phyloP scores from a whole-genome alignment of 805 yeast genomes.

The Blastobotrys terrestris region DNA sequence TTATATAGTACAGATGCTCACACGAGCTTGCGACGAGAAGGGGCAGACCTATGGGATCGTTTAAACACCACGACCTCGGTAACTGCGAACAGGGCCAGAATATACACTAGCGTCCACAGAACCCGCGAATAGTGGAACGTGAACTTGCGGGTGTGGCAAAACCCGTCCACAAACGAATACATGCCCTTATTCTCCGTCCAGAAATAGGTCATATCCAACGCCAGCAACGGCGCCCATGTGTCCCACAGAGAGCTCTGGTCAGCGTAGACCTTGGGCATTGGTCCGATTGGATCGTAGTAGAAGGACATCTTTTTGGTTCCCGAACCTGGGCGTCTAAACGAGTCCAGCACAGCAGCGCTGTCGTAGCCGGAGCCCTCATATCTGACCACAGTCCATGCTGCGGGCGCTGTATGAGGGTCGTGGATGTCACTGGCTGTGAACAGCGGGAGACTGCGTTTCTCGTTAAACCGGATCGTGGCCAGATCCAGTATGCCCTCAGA shows the following conservation, averaged over 20 bases:
- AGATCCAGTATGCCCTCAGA: conserved; percentile 22
- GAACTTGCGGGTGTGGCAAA: conserved; percentile 19
- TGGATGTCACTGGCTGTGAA: conserved; percentile 22
- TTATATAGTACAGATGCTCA: too few relatives aligned
- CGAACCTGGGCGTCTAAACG: conserved; percentile 1
- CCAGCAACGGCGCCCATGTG: conserved; percentile 18
- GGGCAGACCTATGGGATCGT: too few relatives aligned
- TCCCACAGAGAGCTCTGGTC: conserved; percentile 12
- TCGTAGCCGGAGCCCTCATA: conserved; percentile 3
- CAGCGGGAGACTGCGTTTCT: conserved; percentile 16
- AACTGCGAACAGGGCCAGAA: background rate
- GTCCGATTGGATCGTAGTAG: conserved; percentile 20
- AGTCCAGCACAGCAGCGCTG: conserved; percentile 8
- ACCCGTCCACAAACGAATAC: conserved; percentile 23
- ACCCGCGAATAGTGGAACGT: conserved; percentile 13
- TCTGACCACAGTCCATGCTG: conserved; percentile 19
- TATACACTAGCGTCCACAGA: conserved; percentile 7
- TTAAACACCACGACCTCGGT: background rate
- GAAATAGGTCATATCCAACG: conserved; percentile 18
- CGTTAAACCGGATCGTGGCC: conserved; percentile 15
- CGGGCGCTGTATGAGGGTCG: conserved; percentile 12
- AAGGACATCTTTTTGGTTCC: conserved; percentile 6
- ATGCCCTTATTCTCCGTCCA: conserved; percentile 21
- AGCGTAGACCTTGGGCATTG: conserved; percentile 13
- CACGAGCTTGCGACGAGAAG: too few relatives aligned